Conservation (phyloP, 2,329 filamentous ascomycete species). For the Fusarium irregulare region DNA sequence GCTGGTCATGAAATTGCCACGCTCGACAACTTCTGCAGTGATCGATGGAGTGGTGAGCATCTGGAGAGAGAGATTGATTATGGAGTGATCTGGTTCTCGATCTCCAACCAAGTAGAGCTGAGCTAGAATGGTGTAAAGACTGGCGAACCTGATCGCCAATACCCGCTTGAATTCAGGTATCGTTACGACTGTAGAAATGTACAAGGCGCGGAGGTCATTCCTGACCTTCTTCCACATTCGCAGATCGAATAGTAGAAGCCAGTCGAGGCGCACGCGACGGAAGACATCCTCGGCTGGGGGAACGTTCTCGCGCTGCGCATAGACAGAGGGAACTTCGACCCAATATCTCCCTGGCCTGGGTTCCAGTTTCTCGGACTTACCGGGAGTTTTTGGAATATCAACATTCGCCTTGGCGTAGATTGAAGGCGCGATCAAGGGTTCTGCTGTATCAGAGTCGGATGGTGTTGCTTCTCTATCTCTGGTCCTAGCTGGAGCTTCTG, state of each 20-base stretch:
- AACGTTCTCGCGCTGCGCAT: constrained; percentile 69
- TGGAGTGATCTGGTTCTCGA: constrained; percentile 95
- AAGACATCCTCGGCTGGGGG: constrained; percentile 87
- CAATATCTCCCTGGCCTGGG: constrained; percentile 83
- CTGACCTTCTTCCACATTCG: constrained; percentile 96
- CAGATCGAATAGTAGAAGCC: constrained; percentile 93
- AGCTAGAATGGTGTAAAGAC: constrained; percentile 90
- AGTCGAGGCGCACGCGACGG: constrained; percentile 89
- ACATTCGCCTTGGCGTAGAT: constrained; percentile 73
- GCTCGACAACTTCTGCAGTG: constrained; percentile 92
- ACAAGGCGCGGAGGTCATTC: constrained; percentile 89
- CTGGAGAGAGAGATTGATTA: constrained; percentile 96
- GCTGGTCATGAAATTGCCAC: constrained; percentile 95
- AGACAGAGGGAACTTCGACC: constrained; percentile 81
- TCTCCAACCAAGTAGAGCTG: constrained; percentile 97
- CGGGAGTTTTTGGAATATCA: constrained; percentile 86
- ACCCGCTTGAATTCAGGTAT: constrained; percentile 97
- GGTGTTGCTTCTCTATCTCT: constrained; percentile 73
- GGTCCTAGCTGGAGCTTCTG: constrained; percentile 55
- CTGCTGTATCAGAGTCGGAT: constrained; percentile 76
- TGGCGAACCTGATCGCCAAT: constrained; percentile 91
- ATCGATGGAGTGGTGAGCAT: constrained; percentile 98
- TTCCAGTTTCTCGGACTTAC: constrained; percentile 59
- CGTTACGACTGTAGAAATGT: constrained; percentile 95
- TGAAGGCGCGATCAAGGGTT: constrained; percentile 71